Base-by-base conservation (phyloP, 2,329 filamentous ascomycete genomes). In the Didymella arachidicola region DNA sequence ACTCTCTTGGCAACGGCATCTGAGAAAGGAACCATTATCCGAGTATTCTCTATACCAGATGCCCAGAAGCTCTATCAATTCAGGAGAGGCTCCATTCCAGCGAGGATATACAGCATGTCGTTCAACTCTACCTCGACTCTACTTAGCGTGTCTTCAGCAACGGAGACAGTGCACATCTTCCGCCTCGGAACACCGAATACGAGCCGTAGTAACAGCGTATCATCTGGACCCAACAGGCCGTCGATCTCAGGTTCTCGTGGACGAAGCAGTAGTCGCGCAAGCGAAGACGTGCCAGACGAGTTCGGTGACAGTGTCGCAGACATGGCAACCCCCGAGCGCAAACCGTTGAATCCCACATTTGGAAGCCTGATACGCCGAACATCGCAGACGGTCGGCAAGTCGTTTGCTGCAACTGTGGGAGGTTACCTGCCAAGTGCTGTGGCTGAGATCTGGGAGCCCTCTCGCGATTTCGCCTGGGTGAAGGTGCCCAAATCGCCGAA, bases 101-200 rank as follows among this genome's bases (percentile, higher is more conserved):
- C 93, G 1, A 90, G 92, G 39, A 99, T 99, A 68, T 97, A 93
- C 80, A 96, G 93, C 85, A 97, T 99, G 93, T 96, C 93, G 1
- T 99, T 99, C 80, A 99, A 99, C 77, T 88, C 93, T 48, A 93
- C 91, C 59, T 96, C 93, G 2, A 97, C 93, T 1, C 83, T 99
- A 11, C 86, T 99, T 34, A 97, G 93, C 72, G 93, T 99, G 39
- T 98, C 95, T 5, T 98, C 94, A 3, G 93, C 93, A 1, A 96
- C 93, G 0, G 95, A 99, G 72, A 99, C 95, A 0, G 89, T 99
- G 10, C 95, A 99, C 75, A 93, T 99, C 50, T 99, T 99, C 81
- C 92, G 93, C 53, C 83, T 99, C 51, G 70, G 71, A 4, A 62
- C 65, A 12, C 71, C 73, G 1, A 71, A 74, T 53, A 67, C 69